These are phyloP conservation scores for Medicago truncatula DNA, from an alignment of 306 rosid genomes.

Conservation along the genomic window DNA sequence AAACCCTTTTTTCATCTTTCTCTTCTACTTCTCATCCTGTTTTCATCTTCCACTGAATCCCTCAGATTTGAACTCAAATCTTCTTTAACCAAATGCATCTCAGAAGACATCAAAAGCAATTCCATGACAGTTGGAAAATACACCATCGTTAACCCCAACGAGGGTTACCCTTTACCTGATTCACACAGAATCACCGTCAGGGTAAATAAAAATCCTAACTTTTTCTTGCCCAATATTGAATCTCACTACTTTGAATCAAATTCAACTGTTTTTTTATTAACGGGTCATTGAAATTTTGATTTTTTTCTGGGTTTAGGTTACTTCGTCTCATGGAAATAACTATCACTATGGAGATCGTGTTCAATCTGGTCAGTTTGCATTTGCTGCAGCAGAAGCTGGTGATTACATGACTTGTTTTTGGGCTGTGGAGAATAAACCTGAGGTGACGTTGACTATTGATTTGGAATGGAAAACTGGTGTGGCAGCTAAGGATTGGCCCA, in stretches of 20 bases:
- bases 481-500: constrained; percentile 93
- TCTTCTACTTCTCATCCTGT: constrained; percentile 47
- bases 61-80: constrained; percentile 89
- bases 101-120: constrained; percentile 83
- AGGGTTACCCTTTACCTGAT: constrained; percentile 72
- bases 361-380: constrained; percentile 72
- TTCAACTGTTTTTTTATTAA: constrained; percentile 14
- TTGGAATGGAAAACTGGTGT: constrained; percentile 96
- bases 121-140: constrained; percentile 94
- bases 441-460: constrained; percentile 62
- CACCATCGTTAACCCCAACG: constrained; percentile 66
- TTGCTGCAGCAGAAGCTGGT: constrained; percentile 76
- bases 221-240: constrained; percentile 25
- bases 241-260: constrained; percentile 21
- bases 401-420: constrained; percentile 91
- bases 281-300: not conserved
- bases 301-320: constrained; percentile 58
- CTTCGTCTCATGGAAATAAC: constrained; percentile 76
- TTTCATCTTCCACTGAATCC: constrained; percentile 61
- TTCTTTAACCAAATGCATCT: constrained; percentile 85
- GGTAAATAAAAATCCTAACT: constrained; percentile 52
- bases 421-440: constrained; percentile 73
- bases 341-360: constrained; percentile 75
- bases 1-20: constrained; percentile 38
- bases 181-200: constrained; percentile 78